phyloP scores from a whole-genome alignment of 331 rosid species.

The Pyracantha coccinea region DNA sequence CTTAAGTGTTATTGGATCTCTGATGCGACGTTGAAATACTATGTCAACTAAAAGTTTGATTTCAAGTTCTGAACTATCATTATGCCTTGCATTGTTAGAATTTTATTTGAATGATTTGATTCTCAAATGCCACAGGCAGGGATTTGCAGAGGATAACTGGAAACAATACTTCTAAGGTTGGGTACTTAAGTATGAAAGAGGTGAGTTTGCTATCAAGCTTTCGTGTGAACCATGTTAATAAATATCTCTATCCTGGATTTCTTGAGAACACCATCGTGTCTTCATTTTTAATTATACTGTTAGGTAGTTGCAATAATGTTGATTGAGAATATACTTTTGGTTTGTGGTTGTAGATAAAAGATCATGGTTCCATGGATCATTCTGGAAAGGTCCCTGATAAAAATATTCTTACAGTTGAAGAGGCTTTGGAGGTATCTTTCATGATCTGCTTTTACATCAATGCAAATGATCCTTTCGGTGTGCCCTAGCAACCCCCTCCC shows the following conservation, averaged over 20 bases:
- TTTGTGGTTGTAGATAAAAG: slow-evolving; percentile 57
- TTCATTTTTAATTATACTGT: neutral
- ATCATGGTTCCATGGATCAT: slow-evolving; percentile 32
- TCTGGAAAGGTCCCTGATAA: slow-evolving; percentile 32
- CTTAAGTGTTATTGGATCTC: neutral
- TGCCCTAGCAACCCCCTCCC: neutral
- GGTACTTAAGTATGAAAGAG: slow-evolving; percentile 46
- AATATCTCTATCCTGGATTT: neutral
- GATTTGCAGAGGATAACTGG: slow-evolving; percentile 86
- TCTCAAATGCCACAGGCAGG: slow-evolving; percentile 77
- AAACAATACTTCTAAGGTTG: slow-evolving; percentile 56
- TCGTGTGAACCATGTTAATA: neutral
- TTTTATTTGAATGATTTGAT: slow-evolving; percentile 35
- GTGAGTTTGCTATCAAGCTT: slow-evolving; percentile 20
- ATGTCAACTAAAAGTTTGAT: neutral
- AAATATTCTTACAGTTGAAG: slow-evolving; percentile 59
- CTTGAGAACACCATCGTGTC: neutral
- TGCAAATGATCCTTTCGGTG: neutral
- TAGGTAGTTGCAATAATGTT: slow-evolving; percentile 8
- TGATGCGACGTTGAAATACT: neutral
- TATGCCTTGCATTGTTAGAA: neutral
- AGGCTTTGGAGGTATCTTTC: slow-evolving; percentile 59
- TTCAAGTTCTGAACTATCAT: neutral
- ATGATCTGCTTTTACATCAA: neutral
- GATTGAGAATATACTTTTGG: slow-evolving; percentile 26